A percentile compares a stretch with the other conserved stretches of the same genome.
Evolutionary conservation across 2,329 filamentous ascomycete species (phyloP).

Genomic region (Penicillium nordicum): DNA sequence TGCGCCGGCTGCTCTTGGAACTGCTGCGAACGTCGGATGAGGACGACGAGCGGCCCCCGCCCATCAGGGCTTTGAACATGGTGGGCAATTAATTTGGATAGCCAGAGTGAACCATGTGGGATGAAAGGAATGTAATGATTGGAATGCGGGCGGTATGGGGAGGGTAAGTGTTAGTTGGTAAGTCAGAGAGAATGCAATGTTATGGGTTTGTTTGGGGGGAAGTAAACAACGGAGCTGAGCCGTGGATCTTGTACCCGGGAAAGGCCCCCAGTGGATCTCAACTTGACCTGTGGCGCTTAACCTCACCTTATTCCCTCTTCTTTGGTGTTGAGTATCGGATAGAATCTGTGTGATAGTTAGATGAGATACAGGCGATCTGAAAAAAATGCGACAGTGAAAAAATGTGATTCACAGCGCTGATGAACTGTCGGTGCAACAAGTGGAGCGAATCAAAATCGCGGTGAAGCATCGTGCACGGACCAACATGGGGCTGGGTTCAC

Average conservation of each 20-base stretch:
- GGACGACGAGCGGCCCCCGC: constrained; percentile 33
- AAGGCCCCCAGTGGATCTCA: constrained; percentile 1
- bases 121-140: constrained; percentile 15
- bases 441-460: constrained; percentile 30
- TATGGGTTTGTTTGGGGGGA: constrained; percentile 26
- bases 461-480: constrained; percentile 25
- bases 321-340: background rate
- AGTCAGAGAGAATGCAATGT: constrained; percentile 13
- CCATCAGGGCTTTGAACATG: constrained; percentile 41
- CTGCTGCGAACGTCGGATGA: constrained; percentile 30
- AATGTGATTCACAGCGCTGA: constrained; percentile 10
- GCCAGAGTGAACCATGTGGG: constrained; percentile 30
- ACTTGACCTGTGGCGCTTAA: background rate
- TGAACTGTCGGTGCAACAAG: constrained; percentile 18
- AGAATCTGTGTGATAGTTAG: background rate
- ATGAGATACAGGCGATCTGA: constrained; percentile 4
- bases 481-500: constrained; percentile 11
- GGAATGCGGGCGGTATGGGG: constrained; percentile 2
- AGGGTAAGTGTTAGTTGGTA: constrained; percentile 3
- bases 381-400: background rate
- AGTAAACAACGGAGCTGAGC: constrained; percentile 12
- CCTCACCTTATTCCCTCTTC: background rate
- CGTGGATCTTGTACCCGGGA: constrained; percentile 8
- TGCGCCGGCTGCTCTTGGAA: constrained; percentile 35
- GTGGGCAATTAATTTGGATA: constrained; percentile 30